Base-by-base conservation (phyloP, 23 red algal species). In the Gracilariopsis chorda region DNA sequence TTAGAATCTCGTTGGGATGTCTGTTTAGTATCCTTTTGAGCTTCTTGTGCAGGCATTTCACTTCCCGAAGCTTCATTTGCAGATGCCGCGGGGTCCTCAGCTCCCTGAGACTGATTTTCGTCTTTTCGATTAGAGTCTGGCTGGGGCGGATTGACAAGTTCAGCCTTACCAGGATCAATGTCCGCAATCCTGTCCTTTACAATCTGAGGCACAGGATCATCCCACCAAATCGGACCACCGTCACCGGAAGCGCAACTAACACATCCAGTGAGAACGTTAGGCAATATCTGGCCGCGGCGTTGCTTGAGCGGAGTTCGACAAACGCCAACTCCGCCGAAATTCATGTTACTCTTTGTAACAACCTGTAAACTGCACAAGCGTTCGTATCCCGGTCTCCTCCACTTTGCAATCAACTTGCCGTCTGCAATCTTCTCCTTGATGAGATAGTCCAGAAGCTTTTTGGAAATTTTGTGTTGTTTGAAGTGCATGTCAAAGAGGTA, bases 161-260 rank as follows among this genome's bases (percentile, higher is more conserved):
- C 21, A 2, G 71, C 74, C 56, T 90, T 90, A 3, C 86, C 86
- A 4, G 86, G 86, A 41, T 90, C 86, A 9, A 90, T 37, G 4
- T 47, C 48, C 2, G 44, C 51, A 48, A 90, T 90, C 7, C 58
- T 70, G 33, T 80, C 56, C 74, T 90, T 90, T 29, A 93, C 90
- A 23, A 77, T 83, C 79, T 97, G 90, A 19, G 95, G 95, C 42
- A 93, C 86, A 32, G 89, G 90, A 60, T 97, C 95, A 55, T 97
- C 75, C 95, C 95, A 97, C 95, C 95, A 97, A 21, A 97, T 90
- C 35, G 95, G 95, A 12, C 95, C 95, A 10, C 90, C 90, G 39
- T 93, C 90, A 1, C 90, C 95, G 1, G 90, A 89, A 20, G 90
- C 95, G 56, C 95, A 97, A 55, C 84, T 90, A 11, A 97, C 92